These are phyloP conservation scores for Rosa multiflora DNA, from an alignment of 306 rosid species.

Conservation along the genomic window DNA sequence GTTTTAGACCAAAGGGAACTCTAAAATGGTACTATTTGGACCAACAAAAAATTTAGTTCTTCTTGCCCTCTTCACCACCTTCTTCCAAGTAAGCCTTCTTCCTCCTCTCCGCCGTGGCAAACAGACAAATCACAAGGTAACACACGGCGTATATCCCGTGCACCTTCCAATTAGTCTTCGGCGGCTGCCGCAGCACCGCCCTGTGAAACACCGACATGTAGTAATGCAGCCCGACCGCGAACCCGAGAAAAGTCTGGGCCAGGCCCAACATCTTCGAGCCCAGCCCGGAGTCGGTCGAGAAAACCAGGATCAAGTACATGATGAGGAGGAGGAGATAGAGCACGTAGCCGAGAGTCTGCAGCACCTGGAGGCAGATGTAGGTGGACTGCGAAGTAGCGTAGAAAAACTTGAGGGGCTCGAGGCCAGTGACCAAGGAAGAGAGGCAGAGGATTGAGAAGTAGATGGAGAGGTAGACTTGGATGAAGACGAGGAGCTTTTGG, in stretches of 20 bases:
- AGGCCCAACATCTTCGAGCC: conserved; percentile 66
- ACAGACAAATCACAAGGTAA: conserved; percentile 50
- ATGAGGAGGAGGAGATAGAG: conserved; percentile 61
- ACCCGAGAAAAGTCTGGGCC: conserved; percentile 71
- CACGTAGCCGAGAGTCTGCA: conserved; percentile 81
- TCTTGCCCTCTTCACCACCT: conserved; percentile 86
- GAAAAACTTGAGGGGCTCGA: conserved; percentile 84
- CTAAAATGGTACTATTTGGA: not conserved
- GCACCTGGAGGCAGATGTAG: conserved; percentile 63
- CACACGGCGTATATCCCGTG: conserved; percentile 85
- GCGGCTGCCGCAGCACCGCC: conserved; percentile 66
- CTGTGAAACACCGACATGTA: conserved; percentile 90
- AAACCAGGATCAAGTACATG: conserved; percentile 76
- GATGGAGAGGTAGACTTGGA: conserved; percentile 82
- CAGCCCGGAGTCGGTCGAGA: conserved; percentile 69
- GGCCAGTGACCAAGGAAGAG: conserved; percentile 59
- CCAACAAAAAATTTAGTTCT: conserved; percentile 10
- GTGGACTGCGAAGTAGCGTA: conserved; percentile 81
- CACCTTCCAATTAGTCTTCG: conserved; percentile 82
- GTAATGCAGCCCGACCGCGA: conserved; percentile 75
- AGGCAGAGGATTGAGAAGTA: conserved; percentile 77
- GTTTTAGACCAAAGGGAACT: not conserved
- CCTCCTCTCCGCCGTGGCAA: conserved; percentile 61
- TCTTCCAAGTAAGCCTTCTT: conserved; percentile 85
- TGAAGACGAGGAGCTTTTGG: conserved; percentile 83